Conservation (phyloP, 345 rosid genomes). For the Sonneratia caseolaris region DNA sequence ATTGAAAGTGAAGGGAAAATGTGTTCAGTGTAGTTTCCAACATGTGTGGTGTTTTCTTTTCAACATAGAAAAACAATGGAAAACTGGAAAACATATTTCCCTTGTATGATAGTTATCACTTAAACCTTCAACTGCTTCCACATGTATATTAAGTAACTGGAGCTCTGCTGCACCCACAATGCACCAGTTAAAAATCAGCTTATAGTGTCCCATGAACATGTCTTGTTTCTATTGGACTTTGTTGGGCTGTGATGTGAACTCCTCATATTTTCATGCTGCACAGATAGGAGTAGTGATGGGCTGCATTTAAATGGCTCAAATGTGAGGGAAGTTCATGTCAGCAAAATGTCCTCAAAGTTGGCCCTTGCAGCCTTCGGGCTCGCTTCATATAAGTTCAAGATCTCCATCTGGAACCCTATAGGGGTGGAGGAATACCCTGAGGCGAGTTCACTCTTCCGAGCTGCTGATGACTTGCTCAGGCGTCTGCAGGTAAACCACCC, state of each 20-base stretch:
- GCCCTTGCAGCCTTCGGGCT: constrained; percentile 65
- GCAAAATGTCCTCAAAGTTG: constrained; percentile 31
- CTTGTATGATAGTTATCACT: neutral
- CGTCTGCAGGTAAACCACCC: constrained; percentile 62
- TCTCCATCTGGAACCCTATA: constrained; percentile 59
- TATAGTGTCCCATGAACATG: neutral
- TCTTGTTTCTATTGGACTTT: neutral
- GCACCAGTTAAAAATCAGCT: too few species aligned
- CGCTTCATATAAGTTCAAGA: constrained; percentile 68
- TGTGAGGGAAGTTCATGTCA: neutral
- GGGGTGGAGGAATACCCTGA: constrained; percentile 41
- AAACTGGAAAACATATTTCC: neutral
- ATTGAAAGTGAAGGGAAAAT: neutral
- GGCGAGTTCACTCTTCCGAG: constrained; percentile 41
- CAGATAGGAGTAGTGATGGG: constrained; percentile 30
- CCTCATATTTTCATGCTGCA: constrained; percentile 1
- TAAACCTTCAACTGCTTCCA: neutral
- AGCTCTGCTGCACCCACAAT: neutral
- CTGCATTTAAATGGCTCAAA: constrained; percentile 11
- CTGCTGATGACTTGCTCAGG: constrained; percentile 72
- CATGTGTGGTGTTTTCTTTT: too few species aligned
- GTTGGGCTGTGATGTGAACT: neutral
- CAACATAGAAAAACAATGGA: neutral
- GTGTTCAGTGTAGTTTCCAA: neutral
- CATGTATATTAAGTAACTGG: neutral